Conservation (phyloP, 2,329 filamentous ascomycete genomes). For the Lasiodiplodia sp. region DNA sequence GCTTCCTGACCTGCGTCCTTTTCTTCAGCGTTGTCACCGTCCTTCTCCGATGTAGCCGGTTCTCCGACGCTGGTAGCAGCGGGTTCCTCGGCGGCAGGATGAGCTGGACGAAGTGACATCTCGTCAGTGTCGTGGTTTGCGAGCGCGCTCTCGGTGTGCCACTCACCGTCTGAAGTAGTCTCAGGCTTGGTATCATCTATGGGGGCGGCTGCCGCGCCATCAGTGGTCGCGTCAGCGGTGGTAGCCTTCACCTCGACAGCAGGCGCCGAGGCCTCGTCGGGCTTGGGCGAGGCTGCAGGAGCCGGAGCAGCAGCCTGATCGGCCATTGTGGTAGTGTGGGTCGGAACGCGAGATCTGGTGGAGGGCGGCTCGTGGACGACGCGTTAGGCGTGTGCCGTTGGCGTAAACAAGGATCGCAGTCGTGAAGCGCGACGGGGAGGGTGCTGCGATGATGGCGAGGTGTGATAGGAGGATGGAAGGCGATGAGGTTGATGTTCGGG, state of each 20-base stretch:
- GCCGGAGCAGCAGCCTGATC: constrained; percentile 43
- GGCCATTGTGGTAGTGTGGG: constrained; percentile 45
- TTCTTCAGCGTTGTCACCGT: constrained; percentile 38
- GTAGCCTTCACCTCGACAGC: constrained; percentile 35
- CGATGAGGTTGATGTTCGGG: constrained; percentile 43
- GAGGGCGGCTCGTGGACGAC: constrained; percentile 35
- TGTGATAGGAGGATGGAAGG: constrained; percentile 41
- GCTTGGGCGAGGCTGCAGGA: constrained; percentile 39
- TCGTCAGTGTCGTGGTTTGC: constrained; percentile 32
- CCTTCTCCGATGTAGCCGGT: constrained; percentile 17
- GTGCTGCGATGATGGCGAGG: constrained; percentile 42
- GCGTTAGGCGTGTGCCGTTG: constrained; percentile 42
- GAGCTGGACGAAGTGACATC: constrained; percentile 7
- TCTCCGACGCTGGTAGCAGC: constrained; percentile 13
- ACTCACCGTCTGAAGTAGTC: constrained; percentile 41
- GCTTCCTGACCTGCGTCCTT: constrained; percentile 32
- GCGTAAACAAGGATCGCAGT: constrained; percentile 41
- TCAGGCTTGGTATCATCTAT: constrained; percentile 40
- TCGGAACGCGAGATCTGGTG: constrained; percentile 41
- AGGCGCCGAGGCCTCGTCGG: constrained; percentile 42
- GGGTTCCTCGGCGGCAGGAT: constrained; percentile 23
- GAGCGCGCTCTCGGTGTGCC: constrained; percentile 17
- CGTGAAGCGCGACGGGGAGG: constrained; percentile 38
- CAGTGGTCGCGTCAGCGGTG: constrained; percentile 39
- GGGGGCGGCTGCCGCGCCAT: constrained; percentile 40